phyloP scores from a whole-genome alignment of 176 grass and related monocot genomes.

The Canna indica region DNA sequence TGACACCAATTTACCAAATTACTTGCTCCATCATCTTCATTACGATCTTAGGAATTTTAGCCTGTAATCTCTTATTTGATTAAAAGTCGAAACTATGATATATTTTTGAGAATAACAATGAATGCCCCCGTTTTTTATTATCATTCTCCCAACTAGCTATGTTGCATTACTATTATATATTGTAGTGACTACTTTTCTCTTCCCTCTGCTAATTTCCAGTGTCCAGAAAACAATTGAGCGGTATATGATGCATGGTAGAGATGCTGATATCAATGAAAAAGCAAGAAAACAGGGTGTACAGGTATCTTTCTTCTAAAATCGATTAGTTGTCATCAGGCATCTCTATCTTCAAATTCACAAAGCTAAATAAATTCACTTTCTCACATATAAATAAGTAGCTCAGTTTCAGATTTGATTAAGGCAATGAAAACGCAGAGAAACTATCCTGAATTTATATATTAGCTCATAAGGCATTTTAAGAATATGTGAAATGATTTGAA shows the following conservation, averaged over 20 bases:
- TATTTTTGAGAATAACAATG: background rate
- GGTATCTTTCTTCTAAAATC: slow-evolving; percentile 13
- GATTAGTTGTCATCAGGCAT: background rate
- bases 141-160: background rate
- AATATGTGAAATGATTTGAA: too few relatives aligned
- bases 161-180: background rate
- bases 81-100: too few relatives aligned
- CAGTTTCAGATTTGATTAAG: background rate
- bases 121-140: background rate
- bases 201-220: slow-evolving; percentile 22
- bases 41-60: too few relatives aligned
- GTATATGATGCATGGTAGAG: slow-evolving; percentile 41
- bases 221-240: slow-evolving; percentile 68
- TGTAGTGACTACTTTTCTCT: background rate
- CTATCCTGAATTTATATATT: too few relatives aligned
- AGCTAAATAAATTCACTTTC: background rate
- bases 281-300: slow-evolving; percentile 15
- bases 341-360: background rate
- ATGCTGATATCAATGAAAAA: slow-evolving; percentile 13
- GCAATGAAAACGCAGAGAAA: too few relatives aligned
- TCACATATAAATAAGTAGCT: background rate
- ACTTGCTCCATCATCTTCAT: background rate
- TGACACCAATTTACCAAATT: background rate
- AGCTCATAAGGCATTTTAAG: too few relatives aligned
- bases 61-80: too few relatives aligned